Base-by-base conservation (phyloP, 495 filamentous ascomycete species). In the Aspergillus nidulans region DNA sequence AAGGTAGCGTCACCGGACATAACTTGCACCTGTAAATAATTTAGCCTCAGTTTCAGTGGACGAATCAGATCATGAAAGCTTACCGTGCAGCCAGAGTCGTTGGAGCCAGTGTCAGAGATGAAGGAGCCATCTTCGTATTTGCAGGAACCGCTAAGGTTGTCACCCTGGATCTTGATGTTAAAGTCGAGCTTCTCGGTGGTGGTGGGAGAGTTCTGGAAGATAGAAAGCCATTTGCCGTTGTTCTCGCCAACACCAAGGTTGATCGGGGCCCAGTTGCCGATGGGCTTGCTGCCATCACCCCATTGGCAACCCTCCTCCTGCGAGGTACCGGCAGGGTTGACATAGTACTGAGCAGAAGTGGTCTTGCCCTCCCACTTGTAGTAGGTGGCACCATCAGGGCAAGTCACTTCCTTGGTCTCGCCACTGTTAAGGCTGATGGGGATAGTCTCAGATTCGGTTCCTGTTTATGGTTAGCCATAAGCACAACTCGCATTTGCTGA, bases 291-390 rank as follows among this genome's bases (percentile, higher is more conserved):
- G 62, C 83, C 80, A 57, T 81, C 80, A 62, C 83, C 82, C 94
- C 94, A 97, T 28, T 73, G 64, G 79, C 94, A 98, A 30, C 85
- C 94, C 16, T 91, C 71, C 60, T 86, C 66, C 39, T 83, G 71
- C 15, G 76, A 65, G 15, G 85, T 75, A 59, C 89, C 90, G 55
- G 78, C 75, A 58, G 85, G 85, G 82, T 97, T 97, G 75, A 97
- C 81, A 66, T 98, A 98, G 81, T 97, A 98, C 74, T 98, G 95
- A 43, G 92, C 91, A 28, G 88, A 92, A 48, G 94, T 97, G 18
- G 64, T 20, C 71, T 79, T 78, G 60, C 82, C 83, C 64, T 89
- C 54, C 86, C 89, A 95, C 43, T 73, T 66, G 80, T 89, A 98
- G 80, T 90, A 92, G 40, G 68, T 74, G 34, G 63, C 63, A 21